Conservation (phyloP, 495 filamentous ascomycete genomes). For the Aspergillus cristatus region DNA sequence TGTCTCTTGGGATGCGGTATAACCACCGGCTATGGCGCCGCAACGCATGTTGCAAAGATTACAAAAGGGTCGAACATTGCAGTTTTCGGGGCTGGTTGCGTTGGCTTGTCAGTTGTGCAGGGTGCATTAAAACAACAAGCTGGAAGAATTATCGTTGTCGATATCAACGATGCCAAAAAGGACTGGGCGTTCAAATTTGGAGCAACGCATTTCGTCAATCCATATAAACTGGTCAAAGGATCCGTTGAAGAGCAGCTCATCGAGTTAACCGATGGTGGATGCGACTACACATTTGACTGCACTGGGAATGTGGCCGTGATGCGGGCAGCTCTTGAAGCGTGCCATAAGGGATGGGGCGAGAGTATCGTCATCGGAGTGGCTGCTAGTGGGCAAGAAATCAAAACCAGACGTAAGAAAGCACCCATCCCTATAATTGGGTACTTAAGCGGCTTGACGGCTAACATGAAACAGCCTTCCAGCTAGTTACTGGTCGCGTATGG, state of each 20-base stretch:
- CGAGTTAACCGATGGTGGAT: slow-evolving; percentile 98
- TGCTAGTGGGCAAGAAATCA: slow-evolving; percentile 94
- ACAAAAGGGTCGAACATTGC: slow-evolving; percentile 88
- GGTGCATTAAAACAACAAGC: slow-evolving; percentile 85
- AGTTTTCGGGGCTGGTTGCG: slow-evolving; percentile 92
- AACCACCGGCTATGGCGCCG: slow-evolving; percentile 96
- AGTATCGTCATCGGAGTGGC: slow-evolving; percentile 97
- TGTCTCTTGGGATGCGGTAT: slow-evolving; percentile 96
- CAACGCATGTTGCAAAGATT: slow-evolving; percentile 81
- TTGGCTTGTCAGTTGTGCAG: slow-evolving; percentile 90
- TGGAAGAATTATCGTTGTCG: slow-evolving; percentile 86
- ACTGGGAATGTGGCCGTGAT: slow-evolving; percentile 95
- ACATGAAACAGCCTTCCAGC: slow-evolving; percentile 71
- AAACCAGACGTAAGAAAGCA: slow-evolving; percentile 90
- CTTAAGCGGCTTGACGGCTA: slow-evolving; percentile 4
- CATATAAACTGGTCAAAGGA: slow-evolving; percentile 63
- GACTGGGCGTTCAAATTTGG: slow-evolving; percentile 89
- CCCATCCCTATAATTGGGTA: too few species aligned
- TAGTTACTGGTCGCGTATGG: slow-evolving; percentile 96
- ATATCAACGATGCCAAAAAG: slow-evolving; percentile 90
- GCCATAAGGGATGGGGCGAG: slow-evolving; percentile 99
- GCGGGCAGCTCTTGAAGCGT: slow-evolving; percentile 91
- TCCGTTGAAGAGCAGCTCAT: slow-evolving; percentile 83
- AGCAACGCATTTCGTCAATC: slow-evolving; percentile 95
- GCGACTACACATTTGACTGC: slow-evolving; percentile 99